phyloP scores from a whole-genome alignment of 129 eudicot species.

The Dittrichia graveolens region DNA sequence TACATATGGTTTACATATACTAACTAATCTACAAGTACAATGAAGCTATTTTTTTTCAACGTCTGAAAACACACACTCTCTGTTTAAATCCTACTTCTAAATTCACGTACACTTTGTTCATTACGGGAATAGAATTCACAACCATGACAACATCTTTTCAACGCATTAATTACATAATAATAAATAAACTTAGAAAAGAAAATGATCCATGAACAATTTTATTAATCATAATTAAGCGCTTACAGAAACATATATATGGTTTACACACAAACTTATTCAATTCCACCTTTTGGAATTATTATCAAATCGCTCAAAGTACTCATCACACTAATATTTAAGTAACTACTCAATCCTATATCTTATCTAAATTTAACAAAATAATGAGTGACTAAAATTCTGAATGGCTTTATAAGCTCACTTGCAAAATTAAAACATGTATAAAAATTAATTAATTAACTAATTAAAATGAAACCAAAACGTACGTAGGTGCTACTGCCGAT shows the following conservation, averaged over 20 bases:
- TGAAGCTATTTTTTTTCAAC: no score
- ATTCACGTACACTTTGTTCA: no score
- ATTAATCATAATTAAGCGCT: slow-evolving; percentile 18
- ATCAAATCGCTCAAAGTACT: slow-evolving; percentile 32
- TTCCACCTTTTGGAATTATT: slow-evolving; percentile 22
- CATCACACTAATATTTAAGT: slow-evolving; percentile 32
- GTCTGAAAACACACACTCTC: no score
- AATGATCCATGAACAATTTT: slow-evolving; percentile 14
- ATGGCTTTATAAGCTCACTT: slow-evolving; percentile 33
- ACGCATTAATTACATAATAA: not conserved
- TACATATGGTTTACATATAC: no score
- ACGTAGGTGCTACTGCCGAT: not conserved
- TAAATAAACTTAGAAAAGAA: not conserved
- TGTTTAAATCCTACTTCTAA: no score
- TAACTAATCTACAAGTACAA: no score
- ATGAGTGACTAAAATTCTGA: slow-evolving; percentile 15
- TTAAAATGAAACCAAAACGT: slow-evolving; percentile 1
- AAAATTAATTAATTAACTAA: slow-evolving; percentile 17
- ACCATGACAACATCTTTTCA: no score
- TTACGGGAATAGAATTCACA: no score
- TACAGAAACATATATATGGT: slow-evolving; percentile 28
- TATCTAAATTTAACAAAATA: slow-evolving; percentile 1
- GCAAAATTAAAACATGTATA: slow-evolving; percentile 26
- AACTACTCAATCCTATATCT: slow-evolving; percentile 35
- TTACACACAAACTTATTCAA: slow-evolving; percentile 39